Percentiles rank a stretch among this genome's conserved stretches.
Evolutionary conservation across 2,329 filamentous ascomycete genomes (phyloP).

Genomic region (Stagonosporopsis tanaceti): DNA sequence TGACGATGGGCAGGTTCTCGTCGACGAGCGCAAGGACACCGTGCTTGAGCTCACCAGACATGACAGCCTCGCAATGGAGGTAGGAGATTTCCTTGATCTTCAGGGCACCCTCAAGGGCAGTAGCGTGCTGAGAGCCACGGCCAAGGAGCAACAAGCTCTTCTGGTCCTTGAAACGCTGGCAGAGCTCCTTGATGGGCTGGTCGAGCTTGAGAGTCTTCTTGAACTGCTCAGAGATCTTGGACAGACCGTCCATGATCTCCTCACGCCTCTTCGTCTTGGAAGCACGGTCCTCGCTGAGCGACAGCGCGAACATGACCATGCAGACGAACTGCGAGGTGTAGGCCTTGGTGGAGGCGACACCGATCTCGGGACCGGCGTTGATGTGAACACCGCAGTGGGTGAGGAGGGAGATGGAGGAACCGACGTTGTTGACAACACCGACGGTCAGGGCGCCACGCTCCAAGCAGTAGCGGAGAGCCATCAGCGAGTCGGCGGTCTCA

Average conservation of each 20-base stretch:
- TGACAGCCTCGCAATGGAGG: conserved; percentile 98
- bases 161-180: conserved; percentile 94
- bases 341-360: conserved; percentile 98
- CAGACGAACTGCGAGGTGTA: conserved; percentile 99
- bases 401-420: conserved; percentile 96
- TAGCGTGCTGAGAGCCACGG: conserved; percentile 95
- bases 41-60: conserved; percentile 99
- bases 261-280: conserved; percentile 91
- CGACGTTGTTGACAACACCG: conserved; percentile 97
- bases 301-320: conserved; percentile 99
- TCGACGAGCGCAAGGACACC: conserved; percentile 97
- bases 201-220: conserved; percentile 90
- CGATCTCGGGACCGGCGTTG: conserved; percentile 97
- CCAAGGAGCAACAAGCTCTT: conserved; percentile 94
- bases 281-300: conserved; percentile 92
- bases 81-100: conserved; percentile 99
- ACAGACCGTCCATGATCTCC: conserved; percentile 95
- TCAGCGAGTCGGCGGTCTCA: conserved; percentile 95
- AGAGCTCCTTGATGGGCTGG: conserved; percentile 92
- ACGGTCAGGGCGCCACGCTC: conserved; percentile 97
- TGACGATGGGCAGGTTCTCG: conserved; percentile 98
- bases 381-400: conserved; percentile 99
- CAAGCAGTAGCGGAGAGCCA: conserved; percentile 97
- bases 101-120: conserved; percentile 92
- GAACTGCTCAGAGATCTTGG: conserved; percentile 89